Percentiles rank a stretch among this genome's conserved stretches.
Conservation (phyloP, 495 filamentous ascomycete species). For the Aspergillus nidulans region DNA sequence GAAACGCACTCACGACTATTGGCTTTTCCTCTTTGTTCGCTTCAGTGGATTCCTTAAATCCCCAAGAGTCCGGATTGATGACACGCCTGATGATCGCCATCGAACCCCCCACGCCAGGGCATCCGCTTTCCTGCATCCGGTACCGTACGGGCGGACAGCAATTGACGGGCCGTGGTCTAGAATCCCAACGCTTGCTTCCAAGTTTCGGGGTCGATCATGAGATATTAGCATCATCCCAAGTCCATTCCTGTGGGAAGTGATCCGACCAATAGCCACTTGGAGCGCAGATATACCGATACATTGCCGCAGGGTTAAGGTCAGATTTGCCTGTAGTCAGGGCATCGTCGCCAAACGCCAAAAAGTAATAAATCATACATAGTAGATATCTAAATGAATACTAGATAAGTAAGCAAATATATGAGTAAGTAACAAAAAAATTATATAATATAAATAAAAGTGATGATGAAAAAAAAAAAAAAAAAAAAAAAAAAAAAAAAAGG, state of each 20-base stretch:
- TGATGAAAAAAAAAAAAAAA: no score
- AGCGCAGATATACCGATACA: background rate
- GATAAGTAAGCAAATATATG: no score
- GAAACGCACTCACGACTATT: background rate
- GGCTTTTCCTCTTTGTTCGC: background rate
- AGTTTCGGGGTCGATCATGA: no score
- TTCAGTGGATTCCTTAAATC: background rate
- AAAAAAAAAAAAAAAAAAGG: no score
- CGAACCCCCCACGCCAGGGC: background rate
- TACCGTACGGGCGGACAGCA: background rate
- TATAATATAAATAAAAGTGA: no score
- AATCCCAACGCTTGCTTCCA: background rate
- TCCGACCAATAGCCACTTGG: background rate
- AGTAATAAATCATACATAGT: background rate
- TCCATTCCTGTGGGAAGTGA: no score
- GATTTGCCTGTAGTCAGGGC: background rate
- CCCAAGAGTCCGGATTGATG: background rate
- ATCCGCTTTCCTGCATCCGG: background rate
- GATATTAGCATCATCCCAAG: no score
- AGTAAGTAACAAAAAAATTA: no score
- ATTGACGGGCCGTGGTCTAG: background rate
- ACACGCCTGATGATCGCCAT: constrained; percentile 5
- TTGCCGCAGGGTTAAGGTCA: background rate
- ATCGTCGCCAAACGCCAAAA: background rate
- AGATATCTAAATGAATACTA: background rate